A percentile compares a stretch with the other conserved stretches of the same genome.
phyloP scores from a whole-genome alignment of 2,329 filamentous ascomycete species.

The Pseudopyrenochaeta lycopersici region DNA sequence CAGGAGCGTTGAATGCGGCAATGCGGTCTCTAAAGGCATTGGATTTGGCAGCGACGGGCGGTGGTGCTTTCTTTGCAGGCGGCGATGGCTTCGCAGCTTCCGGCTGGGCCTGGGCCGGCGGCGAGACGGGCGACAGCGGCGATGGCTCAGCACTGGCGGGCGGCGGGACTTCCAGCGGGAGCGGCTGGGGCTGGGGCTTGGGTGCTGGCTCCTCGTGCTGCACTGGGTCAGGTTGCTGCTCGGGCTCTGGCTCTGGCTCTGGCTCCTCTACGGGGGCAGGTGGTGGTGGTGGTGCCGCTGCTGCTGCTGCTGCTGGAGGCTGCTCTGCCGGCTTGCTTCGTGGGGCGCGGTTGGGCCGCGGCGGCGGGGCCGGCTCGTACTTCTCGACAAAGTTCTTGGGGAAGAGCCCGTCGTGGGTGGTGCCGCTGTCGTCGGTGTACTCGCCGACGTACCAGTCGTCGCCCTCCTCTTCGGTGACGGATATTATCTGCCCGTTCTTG shows the following conservation, averaged over 20 bases:
- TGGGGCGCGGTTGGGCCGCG: conserved; percentile 76
- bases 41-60: conserved; percentile 77
- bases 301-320: conserved; percentile 32
- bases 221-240: conserved; percentile 25
- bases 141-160: conserved; percentile 33
- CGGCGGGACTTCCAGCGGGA: conserved; percentile 43
- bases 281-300: conserved; percentile 8
- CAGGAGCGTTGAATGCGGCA: conserved; percentile 92
- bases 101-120: conserved; percentile 34
- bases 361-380: conserved; percentile 90
- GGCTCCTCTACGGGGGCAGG: conserved; percentile 34
- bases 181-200: conserved; percentile 46
- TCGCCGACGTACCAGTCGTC: conserved; percentile 93
- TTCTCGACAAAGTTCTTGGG: conserved; percentile 97
- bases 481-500: conserved; percentile 84
- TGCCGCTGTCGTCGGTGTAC: conserved; percentile 79
- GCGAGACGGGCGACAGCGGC: conserved; percentile 40
- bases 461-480: conserved; percentile 91
- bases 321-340: conserved; percentile 57
- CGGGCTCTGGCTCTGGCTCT: conserved; percentile 36
- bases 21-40: conserved; percentile 94
- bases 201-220: conserved; percentile 41
- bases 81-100: conserved; percentile 52
- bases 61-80: conserved; percentile 66
- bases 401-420: conserved; percentile 85